Percentiles rank a stretch among this genome's conserved stretches.
phyloP scores from a whole-genome alignment of 2,329 filamentous ascomycete genomes.

The Phyllachora maydis region DNA sequence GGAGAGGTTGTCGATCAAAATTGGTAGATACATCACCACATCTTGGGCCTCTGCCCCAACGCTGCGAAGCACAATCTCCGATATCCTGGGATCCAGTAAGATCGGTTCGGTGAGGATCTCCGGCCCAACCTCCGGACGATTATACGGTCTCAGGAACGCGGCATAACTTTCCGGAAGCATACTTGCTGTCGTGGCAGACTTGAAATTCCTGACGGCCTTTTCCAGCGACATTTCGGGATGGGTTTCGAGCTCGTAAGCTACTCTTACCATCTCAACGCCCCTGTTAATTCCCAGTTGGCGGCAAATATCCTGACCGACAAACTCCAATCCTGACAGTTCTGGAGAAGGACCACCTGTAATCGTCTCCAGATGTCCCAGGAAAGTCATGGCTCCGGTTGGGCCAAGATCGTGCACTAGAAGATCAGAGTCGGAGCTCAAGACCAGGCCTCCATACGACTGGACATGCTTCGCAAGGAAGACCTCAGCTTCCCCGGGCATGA shows the following conservation, averaged over 20 bases:
- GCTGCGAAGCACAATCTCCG: constrained; percentile 8
- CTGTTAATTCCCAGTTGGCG: constrained; percentile 7
- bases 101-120: constrained; percentile 1
- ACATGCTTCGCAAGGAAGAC: constrained; percentile 52
- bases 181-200: constrained; percentile 3
- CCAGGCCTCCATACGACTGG: constrained; percentile 25
- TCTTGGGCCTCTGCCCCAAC: constrained; percentile 6
- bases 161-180: constrained; percentile 6
- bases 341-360: background rate
- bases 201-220: constrained; percentile 7
- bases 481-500: constrained; percentile 77
- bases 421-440: constrained; percentile 77
- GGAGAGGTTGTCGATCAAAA: constrained; percentile 16
- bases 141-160: constrained; percentile 9
- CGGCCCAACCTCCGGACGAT: constrained; percentile 4
- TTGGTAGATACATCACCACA: constrained; percentile 16
- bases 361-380: constrained; percentile 42
- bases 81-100: constrained; percentile 10
- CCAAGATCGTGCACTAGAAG: constrained; percentile 57
- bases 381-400: constrained; percentile 35
- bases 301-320: constrained; percentile 7
- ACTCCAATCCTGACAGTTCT: constrained; percentile 6
- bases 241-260: constrained; percentile 13
- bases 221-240: constrained; percentile 7
- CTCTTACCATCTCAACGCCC: constrained; percentile 6